phyloP scores from a whole-genome alignment of 352 stramenopile species.

The Phytopythium ostracodes region DNA sequence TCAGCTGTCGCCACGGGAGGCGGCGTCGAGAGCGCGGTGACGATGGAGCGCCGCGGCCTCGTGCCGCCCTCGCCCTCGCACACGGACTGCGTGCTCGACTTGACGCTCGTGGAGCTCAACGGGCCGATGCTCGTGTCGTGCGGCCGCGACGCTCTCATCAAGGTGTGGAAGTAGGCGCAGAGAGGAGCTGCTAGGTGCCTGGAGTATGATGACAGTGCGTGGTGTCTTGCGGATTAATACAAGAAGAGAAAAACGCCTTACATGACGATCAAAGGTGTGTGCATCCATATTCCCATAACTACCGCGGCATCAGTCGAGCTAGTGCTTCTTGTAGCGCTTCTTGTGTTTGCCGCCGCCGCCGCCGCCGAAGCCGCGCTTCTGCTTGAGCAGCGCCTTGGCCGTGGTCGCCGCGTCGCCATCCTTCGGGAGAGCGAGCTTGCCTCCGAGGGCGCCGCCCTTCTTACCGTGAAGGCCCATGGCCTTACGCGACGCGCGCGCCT shows the following conservation, averaged over 20 bases:
- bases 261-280: not conserved
- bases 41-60: slow-evolving; percentile 87
- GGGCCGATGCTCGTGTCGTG: slow-evolving; percentile 90
- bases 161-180: slow-evolving; percentile 90
- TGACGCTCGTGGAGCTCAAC: slow-evolving; percentile 93
- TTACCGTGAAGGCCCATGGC: slow-evolving; percentile 49
- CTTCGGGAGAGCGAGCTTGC: slow-evolving; percentile 21
- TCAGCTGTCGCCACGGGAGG: slow-evolving; percentile 40
- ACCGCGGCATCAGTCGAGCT: not conserved
- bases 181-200: not conserved
- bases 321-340: slow-evolving; percentile 42
- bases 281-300: not conserved
- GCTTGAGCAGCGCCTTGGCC: slow-evolving; percentile 24
- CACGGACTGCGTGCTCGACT: slow-evolving; percentile 93
- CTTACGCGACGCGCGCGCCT: slow-evolving; percentile 64
- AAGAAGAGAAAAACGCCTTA: not conserved
- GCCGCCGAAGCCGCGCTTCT: slow-evolving; percentile 19
- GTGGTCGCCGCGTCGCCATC: slow-evolving; percentile 23
- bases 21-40: slow-evolving; percentile 63
- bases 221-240: not conserved
- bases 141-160: slow-evolving; percentile 94
- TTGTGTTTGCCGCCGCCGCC: slow-evolving; percentile 18
- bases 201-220: not conserved
- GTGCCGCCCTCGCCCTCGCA: slow-evolving; percentile 85
- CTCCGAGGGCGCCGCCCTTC: slow-evolving; percentile 19